Conservation (phyloP, 805 yeast species). For the Sporopachydermia quercuum region DNA sequence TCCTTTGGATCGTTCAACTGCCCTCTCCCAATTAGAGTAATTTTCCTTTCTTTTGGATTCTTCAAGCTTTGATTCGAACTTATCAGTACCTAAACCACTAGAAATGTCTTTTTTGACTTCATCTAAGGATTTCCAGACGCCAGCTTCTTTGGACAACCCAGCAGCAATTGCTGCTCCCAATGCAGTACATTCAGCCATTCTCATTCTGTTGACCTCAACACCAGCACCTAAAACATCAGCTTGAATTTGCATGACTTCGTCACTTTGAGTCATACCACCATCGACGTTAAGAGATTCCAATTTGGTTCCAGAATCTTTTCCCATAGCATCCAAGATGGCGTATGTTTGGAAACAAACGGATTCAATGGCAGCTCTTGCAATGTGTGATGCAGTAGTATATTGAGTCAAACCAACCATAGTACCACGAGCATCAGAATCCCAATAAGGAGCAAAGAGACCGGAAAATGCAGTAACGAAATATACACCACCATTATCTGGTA, state of each 20-base stretch:
- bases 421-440: constrained; percentile 89
- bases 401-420: constrained; percentile 88
- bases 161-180: constrained; percentile 96
- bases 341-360: constrained; percentile 91
- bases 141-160: constrained; percentile 51
- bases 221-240: constrained; percentile 84
- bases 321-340: constrained; percentile 84
- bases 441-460: constrained; percentile 89
- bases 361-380: constrained; percentile 88
- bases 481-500: constrained; percentile 74
- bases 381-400: constrained; percentile 80
- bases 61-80: constrained; percentile 27
- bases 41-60: constrained; percentile 40
- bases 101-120: constrained; percentile 32
- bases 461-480: constrained; percentile 91
- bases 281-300: constrained; percentile 49
- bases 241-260: constrained; percentile 87
- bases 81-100: constrained; percentile 6
- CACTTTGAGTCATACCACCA: constrained; percentile 90
- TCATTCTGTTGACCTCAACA: constrained; percentile 66
- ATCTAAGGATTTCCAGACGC: constrained; percentile 58
- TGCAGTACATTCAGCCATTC: constrained; percentile 83
- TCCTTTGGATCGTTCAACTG: constrained; percentile 64
- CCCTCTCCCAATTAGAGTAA: constrained; percentile 76
- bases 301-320: constrained; percentile 56